These are phyloP conservation scores for Torulaspora quercuum DNA, from an alignment of 805 yeast species.

Conservation along the genomic window DNA sequence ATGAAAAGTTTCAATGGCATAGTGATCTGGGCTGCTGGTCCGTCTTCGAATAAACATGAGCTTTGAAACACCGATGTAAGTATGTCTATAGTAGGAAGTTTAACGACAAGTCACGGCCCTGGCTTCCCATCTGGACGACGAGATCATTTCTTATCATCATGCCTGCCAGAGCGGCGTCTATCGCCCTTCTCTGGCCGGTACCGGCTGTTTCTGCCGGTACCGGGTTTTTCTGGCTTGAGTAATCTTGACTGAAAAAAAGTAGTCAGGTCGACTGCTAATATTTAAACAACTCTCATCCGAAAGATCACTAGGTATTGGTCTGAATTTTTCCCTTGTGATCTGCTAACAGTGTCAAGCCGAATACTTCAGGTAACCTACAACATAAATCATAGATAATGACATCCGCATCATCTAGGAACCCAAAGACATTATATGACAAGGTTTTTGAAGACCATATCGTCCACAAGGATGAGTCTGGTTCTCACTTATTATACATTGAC, in stretches of 20 bases:
- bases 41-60: background rate
- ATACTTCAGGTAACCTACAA: no score
- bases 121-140: no score
- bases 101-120: no score
- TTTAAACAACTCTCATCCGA: no score
- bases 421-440: constrained; percentile 88
- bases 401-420: constrained; percentile 38
- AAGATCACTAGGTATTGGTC: no score
- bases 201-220: constrained; percentile 13
- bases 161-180: no score
- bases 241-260: no score
- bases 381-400: constrained; percentile 16
- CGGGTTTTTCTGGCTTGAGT: constrained; percentile 8
- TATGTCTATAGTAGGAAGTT: constrained; percentile 1
- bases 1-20: constrained; percentile 23
- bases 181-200: constrained; percentile 9
- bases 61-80: background rate
- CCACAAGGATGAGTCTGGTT: constrained; percentile 82
- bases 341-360: no score
- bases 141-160: no score
- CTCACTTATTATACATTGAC: constrained; percentile 85
- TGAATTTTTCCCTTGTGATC: no score
- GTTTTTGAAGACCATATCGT: constrained; percentile 94
- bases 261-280: no score
- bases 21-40: constrained; percentile 32